These are phyloP conservation scores for Apostasia shenzhenica DNA, from an alignment of 106 monocot genomes.

Conservation along the genomic window DNA sequence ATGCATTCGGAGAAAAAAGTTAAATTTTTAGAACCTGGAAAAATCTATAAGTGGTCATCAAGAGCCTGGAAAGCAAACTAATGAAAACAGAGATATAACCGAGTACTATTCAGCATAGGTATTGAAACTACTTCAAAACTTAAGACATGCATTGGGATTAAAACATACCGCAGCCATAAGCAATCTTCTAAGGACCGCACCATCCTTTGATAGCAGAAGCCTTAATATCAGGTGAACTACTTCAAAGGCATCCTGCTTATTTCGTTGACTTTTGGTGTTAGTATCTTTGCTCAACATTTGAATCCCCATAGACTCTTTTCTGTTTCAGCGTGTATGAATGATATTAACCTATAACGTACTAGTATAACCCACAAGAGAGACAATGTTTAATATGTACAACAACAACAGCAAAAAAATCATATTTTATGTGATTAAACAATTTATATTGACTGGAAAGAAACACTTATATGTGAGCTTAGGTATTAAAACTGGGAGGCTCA, in stretches of 20 bases:
- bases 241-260: conserved; percentile 16
- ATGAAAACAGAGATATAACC: background rate
- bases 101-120: background rate
- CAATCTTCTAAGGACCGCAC: conserved; percentile 72
- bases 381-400: no score
- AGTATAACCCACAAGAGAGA: no score
- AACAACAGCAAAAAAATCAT: no score
- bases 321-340: conserved; percentile 10
- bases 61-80: background rate
- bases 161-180: conserved; percentile 61
- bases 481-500: no score
- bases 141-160: background rate
- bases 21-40: background rate
- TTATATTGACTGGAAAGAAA: no score
- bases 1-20: background rate
- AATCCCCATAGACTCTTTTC: conserved; percentile 11
- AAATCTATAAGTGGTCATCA: background rate
- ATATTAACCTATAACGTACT: background rate
- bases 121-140: background rate
- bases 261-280: background rate
- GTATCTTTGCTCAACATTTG: background rate
- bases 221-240: conserved; percentile 31
- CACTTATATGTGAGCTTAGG: no score
- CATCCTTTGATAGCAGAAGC: conserved; percentile 70
- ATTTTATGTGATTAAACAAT: no score